Percentiles rank a stretch among this genome's conserved stretches.
Conservation (phyloP, 345 rosid species). For the Melaleuca alternifolia region DNA sequence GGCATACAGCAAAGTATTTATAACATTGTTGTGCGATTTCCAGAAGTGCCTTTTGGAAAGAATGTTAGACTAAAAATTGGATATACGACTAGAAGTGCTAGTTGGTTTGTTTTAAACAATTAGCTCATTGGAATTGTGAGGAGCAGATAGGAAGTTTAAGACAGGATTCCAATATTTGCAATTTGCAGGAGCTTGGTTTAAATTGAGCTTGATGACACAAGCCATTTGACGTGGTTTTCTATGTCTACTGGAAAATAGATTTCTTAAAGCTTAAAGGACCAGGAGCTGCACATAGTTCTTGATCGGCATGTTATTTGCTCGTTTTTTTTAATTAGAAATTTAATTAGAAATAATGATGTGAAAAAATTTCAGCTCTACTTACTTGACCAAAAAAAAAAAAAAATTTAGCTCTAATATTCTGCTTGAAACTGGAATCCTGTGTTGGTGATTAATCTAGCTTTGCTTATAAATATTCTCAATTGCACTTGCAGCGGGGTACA, state of each 20-base stretch:
- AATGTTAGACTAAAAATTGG: not conserved
- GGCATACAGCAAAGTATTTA: not conserved
- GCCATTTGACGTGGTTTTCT: not conserved
- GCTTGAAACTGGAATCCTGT: not conserved
- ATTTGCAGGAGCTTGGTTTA: not conserved
- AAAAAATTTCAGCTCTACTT: not conserved
- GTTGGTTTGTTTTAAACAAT: not conserved
- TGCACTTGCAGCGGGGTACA: not conserved
- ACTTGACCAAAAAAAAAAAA: too few relatives aligned
- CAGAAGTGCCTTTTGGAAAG: not conserved
- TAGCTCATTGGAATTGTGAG: not conserved
- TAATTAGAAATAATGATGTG: not conserved
- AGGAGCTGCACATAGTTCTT: not conserved
- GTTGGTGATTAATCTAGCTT: not conserved
- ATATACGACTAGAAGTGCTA: not conserved
- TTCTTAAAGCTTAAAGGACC: not conserved
- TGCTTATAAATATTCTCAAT: not conserved
- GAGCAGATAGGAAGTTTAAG: not conserved
- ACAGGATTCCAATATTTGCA: not conserved
- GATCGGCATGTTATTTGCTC: not conserved
- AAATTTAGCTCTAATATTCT: not conserved
- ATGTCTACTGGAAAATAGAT: not conserved
- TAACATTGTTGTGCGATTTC: not conserved
- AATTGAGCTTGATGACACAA: not conserved
- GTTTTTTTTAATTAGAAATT: not conserved